phyloP scores from a whole-genome alignment of 148 eudicot genomes.

The Nyssa sinensis region DNA sequence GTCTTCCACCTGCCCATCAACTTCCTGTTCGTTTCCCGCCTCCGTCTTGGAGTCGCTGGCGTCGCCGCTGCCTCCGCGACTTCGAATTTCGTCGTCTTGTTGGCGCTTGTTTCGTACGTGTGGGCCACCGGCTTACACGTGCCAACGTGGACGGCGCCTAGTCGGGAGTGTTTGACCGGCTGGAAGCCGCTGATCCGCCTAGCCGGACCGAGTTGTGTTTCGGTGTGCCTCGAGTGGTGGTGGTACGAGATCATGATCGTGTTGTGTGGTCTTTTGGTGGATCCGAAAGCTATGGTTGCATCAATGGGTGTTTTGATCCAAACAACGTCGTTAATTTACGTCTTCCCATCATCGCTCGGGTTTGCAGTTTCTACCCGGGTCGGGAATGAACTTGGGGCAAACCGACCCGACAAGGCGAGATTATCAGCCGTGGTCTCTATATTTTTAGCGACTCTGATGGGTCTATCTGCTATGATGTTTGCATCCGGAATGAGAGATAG shows the following conservation, averaged over 20 bases:
- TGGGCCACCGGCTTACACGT: constrained; percentile 47
- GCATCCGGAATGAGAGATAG: constrained; percentile 37
- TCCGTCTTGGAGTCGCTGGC: constrained; percentile 57
- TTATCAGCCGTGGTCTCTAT: constrained; percentile 44
- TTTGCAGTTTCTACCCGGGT: constrained; percentile 79
- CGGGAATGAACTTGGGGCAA: constrained; percentile 77
- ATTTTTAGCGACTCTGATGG: constrained; percentile 50
- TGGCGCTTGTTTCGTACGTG: constrained; percentile 39
- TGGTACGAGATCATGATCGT: constrained; percentile 96
- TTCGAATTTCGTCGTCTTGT: constrained; percentile 53
- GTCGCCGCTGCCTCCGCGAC: constrained; percentile 66
- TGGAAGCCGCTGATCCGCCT: constrained; percentile 60
- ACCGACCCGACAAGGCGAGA: constrained; percentile 50
- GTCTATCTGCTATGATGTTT: constrained; percentile 45
- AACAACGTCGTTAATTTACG: constrained; percentile 74
- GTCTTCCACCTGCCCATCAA: constrained; percentile 50
- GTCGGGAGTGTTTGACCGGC: constrained; percentile 52
- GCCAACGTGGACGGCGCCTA: constrained; percentile 62
- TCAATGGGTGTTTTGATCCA: constrained; percentile 82
- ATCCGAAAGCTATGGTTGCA: constrained; percentile 70
- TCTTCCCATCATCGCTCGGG: constrained; percentile 65
- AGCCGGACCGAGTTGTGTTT: constrained; percentile 75
- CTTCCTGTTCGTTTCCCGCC: constrained; percentile 27
- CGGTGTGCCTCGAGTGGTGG: constrained; percentile 92
- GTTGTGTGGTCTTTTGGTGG: constrained; percentile 58